Base-by-base conservation (phyloP, 2,329 filamentous ascomycete genomes). In the Aquanectria penicillioides region DNA sequence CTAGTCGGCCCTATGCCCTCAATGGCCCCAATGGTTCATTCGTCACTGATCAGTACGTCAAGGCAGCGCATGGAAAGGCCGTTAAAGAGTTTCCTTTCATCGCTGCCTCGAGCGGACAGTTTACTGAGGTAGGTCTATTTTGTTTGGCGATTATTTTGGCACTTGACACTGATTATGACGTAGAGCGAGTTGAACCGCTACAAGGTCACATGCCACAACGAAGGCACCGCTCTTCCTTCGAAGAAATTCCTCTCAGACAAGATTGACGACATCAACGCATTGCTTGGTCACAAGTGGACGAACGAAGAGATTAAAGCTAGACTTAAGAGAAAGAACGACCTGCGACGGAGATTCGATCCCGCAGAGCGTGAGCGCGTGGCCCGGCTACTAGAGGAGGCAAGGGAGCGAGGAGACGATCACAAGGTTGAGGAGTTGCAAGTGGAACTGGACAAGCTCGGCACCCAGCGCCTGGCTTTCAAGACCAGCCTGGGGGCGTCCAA, bases 1-100 rank as follows among this genome's bases (percentile, higher is more conserved):
- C 87, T 55, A 91, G 94, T 66, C 89, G 88, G 61, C 90, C 93
- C 1, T 99, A 98, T 75, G 90, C 92, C 2, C 88, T 98, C 71
- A 87, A 89, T 63, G 89, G 86, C 3, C 90, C 91, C 58, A 91
- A 92, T 31, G 90, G 93, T 62, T 82, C 83, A 4, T 91, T 97
- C 69, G 86, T 91, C 26, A 97, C 93, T 0, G 93, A 97, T 61
- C 90, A 94, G 73, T 97, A 98, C 72, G 87, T 92, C 26, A 81
- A 89, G 51, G 88, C 92, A 36, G 88, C 92, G 7, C 91, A 97
- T 72, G 95, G 95, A 40, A 93, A 94, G 69, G 84, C 91, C 0
- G 86, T 93, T 71, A 90, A 90, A 73, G 88, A 94, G 29, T 97
- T 93, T 78, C 93, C 94, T 5, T 97, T 98, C 75, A 89, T 95